Evolutionary conservation across 495 filamentous ascomycete genomes (phyloP).

Genomic region (Annulohypoxylon nitens): DNA sequence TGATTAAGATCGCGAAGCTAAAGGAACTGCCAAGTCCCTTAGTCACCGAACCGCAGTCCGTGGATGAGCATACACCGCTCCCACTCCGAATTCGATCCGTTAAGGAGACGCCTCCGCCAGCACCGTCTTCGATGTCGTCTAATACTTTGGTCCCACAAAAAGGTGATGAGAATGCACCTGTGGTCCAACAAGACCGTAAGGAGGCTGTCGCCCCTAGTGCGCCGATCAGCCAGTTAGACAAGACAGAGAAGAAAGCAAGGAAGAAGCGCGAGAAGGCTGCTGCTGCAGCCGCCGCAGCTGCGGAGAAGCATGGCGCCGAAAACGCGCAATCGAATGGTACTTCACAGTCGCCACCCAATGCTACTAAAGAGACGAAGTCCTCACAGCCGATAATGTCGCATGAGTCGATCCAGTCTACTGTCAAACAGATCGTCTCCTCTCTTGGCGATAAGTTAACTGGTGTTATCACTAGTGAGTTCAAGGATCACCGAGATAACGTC

Average conservation of each 20-base stretch:
- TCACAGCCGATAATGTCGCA: conserved; percentile 50
- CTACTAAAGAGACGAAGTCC: conserved; percentile 45
- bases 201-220: conserved; percentile 53
- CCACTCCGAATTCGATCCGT: conserved; percentile 54
- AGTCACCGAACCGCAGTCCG: conserved; percentile 46
- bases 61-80: conserved; percentile 45
- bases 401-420: conserved; percentile 59
- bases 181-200: conserved; percentile 55
- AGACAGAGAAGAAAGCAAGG: conserved; percentile 61
- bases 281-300: conserved; percentile 51
- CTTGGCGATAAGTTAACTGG: conserved; percentile 59
- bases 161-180: conserved; percentile 30
- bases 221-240: conserved; percentile 57
- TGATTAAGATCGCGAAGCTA: conserved; percentile 64
- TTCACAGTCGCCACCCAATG: conserved; percentile 39
- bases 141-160: conserved; percentile 35
- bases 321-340: conserved; percentile 46
- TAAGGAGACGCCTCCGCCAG: conserved; percentile 56
- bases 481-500: conserved; percentile 59
- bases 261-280: conserved; percentile 61
- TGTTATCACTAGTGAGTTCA: conserved; percentile 58
- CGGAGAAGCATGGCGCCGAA: conserved; percentile 49
- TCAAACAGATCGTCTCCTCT: conserved; percentile 61
- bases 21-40: conserved; percentile 54
- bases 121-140: conserved; percentile 28